These are phyloP conservation scores for Exophiala aquamarina DNA, from an alignment of 2,329 filamentous ascomycete species.

Conservation along the genomic window DNA sequence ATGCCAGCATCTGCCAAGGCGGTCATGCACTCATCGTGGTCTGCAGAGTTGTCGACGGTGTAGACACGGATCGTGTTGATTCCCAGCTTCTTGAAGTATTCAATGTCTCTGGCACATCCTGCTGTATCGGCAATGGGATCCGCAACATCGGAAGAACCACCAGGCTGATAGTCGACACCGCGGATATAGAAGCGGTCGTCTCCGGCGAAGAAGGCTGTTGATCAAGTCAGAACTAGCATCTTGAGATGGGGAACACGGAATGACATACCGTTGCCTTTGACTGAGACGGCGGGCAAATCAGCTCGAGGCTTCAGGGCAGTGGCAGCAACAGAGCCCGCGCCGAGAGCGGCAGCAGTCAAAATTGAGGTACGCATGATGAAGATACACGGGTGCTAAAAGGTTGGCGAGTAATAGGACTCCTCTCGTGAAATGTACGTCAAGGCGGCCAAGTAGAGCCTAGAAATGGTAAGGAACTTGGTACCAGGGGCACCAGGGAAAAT, in stretches of 20 bases:
- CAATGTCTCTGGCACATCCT: conserved; percentile 76
- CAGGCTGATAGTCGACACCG: conserved; percentile 64
- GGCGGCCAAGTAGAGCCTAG: conserved; percentile 2
- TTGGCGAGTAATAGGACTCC: conserved; percentile 2
- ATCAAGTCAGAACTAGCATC: conserved; percentile 26
- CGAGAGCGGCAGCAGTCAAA: conserved; percentile 46
- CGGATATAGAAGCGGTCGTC: conserved; percentile 56
- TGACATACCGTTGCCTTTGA: conserved; percentile 61
- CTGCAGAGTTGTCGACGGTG: conserved; percentile 79
- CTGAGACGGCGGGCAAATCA: conserved; percentile 56
- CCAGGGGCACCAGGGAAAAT: conserved; percentile 1
- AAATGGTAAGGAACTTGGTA: conserved; percentile 5
- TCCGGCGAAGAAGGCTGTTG: conserved; percentile 61
- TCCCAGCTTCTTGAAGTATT: conserved; percentile 78
- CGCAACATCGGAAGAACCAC: conserved; percentile 60
- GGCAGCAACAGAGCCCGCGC: conserved; percentile 48
- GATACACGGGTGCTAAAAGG: conserved; percentile 1
- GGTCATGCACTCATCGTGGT: conserved; percentile 85
- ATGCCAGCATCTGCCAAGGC: conserved; percentile 79
- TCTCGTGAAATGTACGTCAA: background rate
- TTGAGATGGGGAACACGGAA: background rate
- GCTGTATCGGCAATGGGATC: conserved; percentile 74
- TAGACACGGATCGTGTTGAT: conserved; percentile 93
- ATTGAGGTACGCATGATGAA: conserved; percentile 55
- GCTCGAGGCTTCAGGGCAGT: conserved; percentile 38